A percentile compares a stretch with the other conserved stretches of the same genome.
Evolutionary conservation across 768 basidiomycete species (phyloP).

Genomic region (Rhodotorula babjevae): DNA sequence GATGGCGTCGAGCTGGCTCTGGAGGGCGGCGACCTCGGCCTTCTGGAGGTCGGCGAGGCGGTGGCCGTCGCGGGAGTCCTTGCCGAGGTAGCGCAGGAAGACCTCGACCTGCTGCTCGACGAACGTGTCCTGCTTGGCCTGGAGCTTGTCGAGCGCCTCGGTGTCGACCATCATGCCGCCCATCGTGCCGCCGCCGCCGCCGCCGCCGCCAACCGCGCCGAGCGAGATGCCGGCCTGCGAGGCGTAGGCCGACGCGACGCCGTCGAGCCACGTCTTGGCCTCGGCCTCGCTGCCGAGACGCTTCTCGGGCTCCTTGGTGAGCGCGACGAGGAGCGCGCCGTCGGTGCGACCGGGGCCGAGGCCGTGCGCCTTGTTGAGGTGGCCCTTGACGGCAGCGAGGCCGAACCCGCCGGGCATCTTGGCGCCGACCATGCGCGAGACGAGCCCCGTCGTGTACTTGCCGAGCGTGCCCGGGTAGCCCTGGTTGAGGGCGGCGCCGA

Average conservation of each 20-base stretch:
- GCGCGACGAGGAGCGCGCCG: slow-evolving; percentile 79
- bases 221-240: slow-evolving; percentile 80
- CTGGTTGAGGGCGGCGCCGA: slow-evolving; percentile 73
- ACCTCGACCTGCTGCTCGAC: slow-evolving; percentile 89
- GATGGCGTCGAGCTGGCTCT: slow-evolving; percentile 81
- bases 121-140: slow-evolving; percentile 84
- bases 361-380: slow-evolving; percentile 90
- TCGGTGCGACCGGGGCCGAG: slow-evolving; percentile 83
- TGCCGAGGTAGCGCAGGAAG: slow-evolving; percentile 92
- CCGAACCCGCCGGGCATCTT: slow-evolving; percentile 99
- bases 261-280: slow-evolving; percentile 87
- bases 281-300: slow-evolving; percentile 85
- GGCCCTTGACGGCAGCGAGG: slow-evolving; percentile 76
- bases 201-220: slow-evolving; percentile 63
- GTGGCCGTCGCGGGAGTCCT: slow-evolving; percentile 88
- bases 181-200: slow-evolving; percentile 56
- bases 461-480: slow-evolving; percentile 80
- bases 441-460: slow-evolving; percentile 83
- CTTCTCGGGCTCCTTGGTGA: slow-evolving; percentile 89
- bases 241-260: slow-evolving; percentile 76
- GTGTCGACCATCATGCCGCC: slow-evolving; percentile 80
- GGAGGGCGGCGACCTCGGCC: slow-evolving; percentile 64
- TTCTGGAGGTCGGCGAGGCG: slow-evolving; percentile 83
- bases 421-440: slow-evolving; percentile 83
- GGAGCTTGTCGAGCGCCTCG: slow-evolving; percentile 96